These are phyloP conservation scores for Ceratobasidium sp. DNA, from an alignment of 1,284 basidiomycete genomes.

Conservation along the genomic window DNA sequence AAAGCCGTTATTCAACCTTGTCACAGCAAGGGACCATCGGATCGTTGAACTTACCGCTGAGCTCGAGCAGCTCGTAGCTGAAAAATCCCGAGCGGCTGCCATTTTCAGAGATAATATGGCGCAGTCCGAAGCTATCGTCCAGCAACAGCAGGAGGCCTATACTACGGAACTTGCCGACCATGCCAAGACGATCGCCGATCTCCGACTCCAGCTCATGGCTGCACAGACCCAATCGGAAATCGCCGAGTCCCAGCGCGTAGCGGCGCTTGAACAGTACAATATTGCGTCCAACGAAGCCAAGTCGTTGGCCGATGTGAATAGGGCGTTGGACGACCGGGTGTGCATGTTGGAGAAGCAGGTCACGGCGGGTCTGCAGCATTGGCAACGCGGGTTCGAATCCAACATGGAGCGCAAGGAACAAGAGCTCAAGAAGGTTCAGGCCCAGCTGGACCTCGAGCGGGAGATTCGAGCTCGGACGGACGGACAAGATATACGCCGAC, in stretches of 20 bases:
- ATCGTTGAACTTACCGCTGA: neutral
- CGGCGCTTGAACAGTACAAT: slow-evolving; percentile 16
- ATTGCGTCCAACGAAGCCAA: slow-evolving; percentile 28
- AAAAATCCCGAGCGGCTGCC: neutral
- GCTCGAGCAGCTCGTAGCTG: neutral
- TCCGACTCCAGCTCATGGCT: slow-evolving; percentile 14
- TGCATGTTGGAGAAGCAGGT: slow-evolving; percentile 16
- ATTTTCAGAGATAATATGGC: neutral
- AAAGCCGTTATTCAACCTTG: too few relatives aligned
- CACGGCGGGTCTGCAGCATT: slow-evolving; percentile 4
- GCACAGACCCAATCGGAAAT: slow-evolving; percentile 27
- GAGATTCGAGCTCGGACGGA: slow-evolving; percentile 30
- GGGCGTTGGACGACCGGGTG: neutral
- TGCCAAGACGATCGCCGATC: slow-evolving; percentile 6
- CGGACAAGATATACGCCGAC: slow-evolving; percentile 15
- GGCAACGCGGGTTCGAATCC: slow-evolving; percentile 18
- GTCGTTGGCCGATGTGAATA: slow-evolving; percentile 16
- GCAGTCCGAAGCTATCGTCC: neutral
- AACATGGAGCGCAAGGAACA: slow-evolving; percentile 2
- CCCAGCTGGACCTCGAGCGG: slow-evolving; percentile 16
- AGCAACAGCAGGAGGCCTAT: slow-evolving; percentile 3
- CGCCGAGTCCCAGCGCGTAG: slow-evolving; percentile 24
- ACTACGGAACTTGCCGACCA: neutral
- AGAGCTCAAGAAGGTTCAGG: slow-evolving; percentile 16
- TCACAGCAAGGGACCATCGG: neutral